Conservation (phyloP, 2,329 filamentous ascomycete genomes). For the Diplodia scrobiculata region DNA sequence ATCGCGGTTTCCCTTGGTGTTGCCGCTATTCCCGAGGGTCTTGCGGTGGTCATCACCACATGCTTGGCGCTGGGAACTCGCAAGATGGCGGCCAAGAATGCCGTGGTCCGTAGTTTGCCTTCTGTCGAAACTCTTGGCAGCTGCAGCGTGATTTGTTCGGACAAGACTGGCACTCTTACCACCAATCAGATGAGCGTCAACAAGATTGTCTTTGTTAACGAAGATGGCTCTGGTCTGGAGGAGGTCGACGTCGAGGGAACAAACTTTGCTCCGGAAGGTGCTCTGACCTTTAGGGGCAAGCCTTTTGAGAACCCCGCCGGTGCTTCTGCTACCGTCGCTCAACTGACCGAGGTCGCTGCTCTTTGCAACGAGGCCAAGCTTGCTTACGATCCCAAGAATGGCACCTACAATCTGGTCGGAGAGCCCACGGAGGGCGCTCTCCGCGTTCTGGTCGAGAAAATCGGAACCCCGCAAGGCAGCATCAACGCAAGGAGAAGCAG, state of each 20-base stretch:
- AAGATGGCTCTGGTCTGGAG: constrained; percentile 71
- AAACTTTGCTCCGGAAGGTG: constrained; percentile 82
- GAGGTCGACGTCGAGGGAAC: constrained; percentile 90
- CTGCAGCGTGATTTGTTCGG: constrained; percentile 99
- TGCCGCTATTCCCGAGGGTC: constrained; percentile 93
- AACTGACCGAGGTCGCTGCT: constrained; percentile 69
- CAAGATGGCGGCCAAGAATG: constrained; percentile 99
- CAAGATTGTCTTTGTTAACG: constrained; percentile 82
- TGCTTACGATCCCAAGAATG: constrained; percentile 75
- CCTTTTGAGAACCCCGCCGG: constrained; percentile 67
- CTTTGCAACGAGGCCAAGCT: constrained; percentile 89
- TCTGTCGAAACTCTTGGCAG: constrained; percentile 97
- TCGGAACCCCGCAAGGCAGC: constrained; percentile 74
- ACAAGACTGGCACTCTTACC: constrained; percentile 97
- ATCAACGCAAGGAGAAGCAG: constrained; percentile 57
- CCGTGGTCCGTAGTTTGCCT: constrained; percentile 90
- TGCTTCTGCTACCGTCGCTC: constrained; percentile 73
- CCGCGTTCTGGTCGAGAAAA: constrained; percentile 87
- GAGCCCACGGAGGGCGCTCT: constrained; percentile 95
- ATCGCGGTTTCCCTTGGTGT: constrained; percentile 98
- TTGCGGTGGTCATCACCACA: constrained; percentile 98
- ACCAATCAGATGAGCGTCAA: constrained; percentile 99
- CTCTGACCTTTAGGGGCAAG: constrained; percentile 69
- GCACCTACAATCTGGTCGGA: constrained; percentile 77
- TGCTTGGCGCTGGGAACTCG: constrained; percentile 93